Evolutionary conservation across 495 filamentous ascomycete genomes (phyloP), one percentile per base, ranked within the genome.

Genomic region (Penicillium flavigenum): DNA sequence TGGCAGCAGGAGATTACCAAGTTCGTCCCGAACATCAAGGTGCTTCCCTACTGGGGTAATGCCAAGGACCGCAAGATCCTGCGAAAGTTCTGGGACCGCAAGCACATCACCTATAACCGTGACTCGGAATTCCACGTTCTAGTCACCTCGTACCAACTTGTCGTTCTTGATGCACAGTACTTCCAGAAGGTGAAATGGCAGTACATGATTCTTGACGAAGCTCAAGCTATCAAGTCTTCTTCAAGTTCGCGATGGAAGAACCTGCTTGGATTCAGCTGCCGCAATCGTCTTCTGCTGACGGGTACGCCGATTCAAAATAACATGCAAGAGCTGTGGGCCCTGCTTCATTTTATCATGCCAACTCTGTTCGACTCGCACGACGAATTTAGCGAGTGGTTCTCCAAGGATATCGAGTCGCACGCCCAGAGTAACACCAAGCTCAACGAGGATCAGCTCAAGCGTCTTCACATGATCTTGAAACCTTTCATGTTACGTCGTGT

Each of bases 301-400:
- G 94, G 94, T 76, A 98, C 94, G 8, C 94, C 94, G 3, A 98
- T 98, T 67, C 94, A 98, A 73, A 98, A 98, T 74, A 98, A 97
- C 79, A 98, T 98, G 94, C 94, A 98, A 71, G 94, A 98, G 74
- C 76, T 98, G 47, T 98, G 94, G 94, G 94, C 94, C 39, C 77
- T 98, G 58, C 78, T 98, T 36, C 94, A 98, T 80, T 98, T 98
- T 72, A 98, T 98, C 77, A 98, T 98, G 94, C 94, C 94, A 12
- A 95, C 88, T 39, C 78, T 98, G 22, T 98, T 98, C 73, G 94
- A 98, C 69, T 97, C 92, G 3, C 94, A 98, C 70, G 94, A 98
- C 68, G 94, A 98, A 69, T 98, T 98, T 72, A 96, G 91, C 76
- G 94, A 98, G 67, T 98, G 94, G 94, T 98, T 98, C 75, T 98